Base-by-base conservation (phyloP, 73 alveolate genomes). In the Paramecium octaurelia region DNA sequence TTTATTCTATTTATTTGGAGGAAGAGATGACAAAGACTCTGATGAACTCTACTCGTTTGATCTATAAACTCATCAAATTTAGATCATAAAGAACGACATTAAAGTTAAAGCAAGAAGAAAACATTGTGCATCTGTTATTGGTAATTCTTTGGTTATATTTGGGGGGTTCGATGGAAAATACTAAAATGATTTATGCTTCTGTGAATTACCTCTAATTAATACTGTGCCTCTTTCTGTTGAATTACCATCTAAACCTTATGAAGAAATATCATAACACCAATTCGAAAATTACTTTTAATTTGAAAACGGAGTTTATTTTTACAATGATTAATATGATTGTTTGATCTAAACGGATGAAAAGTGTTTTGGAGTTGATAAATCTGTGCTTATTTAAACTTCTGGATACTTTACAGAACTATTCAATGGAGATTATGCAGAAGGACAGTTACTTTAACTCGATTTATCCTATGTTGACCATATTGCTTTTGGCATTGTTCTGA, bases 131-230 rank as follows among this genome's bases (percentile, higher is more conserved):
- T 75, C 88, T 12, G 40, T 75, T n/a, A 5, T 42, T 75, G 88
- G 88, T 12, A 75, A 75, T 75, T 29, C 64, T 38, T 38, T 75
- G 18, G 88, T 75, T 29, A 42, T 75, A 4, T 75, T 34, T 75
- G 88, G 88, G 14, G 88, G 88, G 0, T 75, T 75, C n/a, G 21
- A 75, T 75, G 88, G 68, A 14, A 35, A 29, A 35, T 75, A 75
- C 35, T 75, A 38, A 38, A 75, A 38, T 35, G 88, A 75, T 42
- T 75, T 75, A 29, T n/a, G 60, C 36, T 75, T 35, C 27, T 75
- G 11, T n/a, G 88, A 75, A 38, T 18, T 75, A 35, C 88, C 88
- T 31, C 59, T 75, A 12, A n/a, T 38, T 38, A 75, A 75, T 35
- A 5, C 34, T 16, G 69, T 38, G 11, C 84, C 84, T 23, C 46